Percentiles rank a stretch among this genome's conserved stretches.
These are phyloP conservation scores for Rhynchospora breviuscula DNA, from an alignment of 176 grass and related monocot species.

Conservation along the genomic window DNA sequence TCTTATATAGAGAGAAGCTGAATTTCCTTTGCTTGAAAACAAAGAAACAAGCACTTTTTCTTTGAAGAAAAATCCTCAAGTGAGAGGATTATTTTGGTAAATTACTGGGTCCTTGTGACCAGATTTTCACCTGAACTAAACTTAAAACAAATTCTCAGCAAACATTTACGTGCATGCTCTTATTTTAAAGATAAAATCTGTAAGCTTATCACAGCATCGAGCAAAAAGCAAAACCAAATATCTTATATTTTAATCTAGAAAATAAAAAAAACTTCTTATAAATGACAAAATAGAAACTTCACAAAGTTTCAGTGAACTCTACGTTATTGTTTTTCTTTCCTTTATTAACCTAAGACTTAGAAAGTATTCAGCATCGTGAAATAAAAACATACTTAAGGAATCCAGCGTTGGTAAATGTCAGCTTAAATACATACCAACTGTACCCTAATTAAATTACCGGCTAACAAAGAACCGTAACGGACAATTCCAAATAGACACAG, in stretches of 20 bases:
- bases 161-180: not conserved
- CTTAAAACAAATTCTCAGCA: not conserved
- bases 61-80: too few species aligned
- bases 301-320: not conserved
- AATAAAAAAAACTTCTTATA: not conserved
- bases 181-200: not conserved
- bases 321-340: not conserved
- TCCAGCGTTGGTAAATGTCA: not conserved
- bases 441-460: not conserved
- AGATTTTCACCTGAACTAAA: not conserved
- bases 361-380: not conserved
- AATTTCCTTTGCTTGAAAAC: not conserved
- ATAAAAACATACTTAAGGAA: not conserved
- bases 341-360: not conserved
- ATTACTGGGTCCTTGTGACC: not conserved
- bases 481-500: not conserved
- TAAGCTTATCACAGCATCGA: not conserved
- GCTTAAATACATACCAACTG: not conserved
- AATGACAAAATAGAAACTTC: not conserved
- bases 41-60: too few species aligned
- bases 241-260: not conserved
- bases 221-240: conserved; percentile 10
- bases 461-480: not conserved
- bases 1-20: not conserved
- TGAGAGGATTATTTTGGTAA: not conserved